Conservation (phyloP, 1,139 yeast genomes). For the Pichia sp. region DNA sequence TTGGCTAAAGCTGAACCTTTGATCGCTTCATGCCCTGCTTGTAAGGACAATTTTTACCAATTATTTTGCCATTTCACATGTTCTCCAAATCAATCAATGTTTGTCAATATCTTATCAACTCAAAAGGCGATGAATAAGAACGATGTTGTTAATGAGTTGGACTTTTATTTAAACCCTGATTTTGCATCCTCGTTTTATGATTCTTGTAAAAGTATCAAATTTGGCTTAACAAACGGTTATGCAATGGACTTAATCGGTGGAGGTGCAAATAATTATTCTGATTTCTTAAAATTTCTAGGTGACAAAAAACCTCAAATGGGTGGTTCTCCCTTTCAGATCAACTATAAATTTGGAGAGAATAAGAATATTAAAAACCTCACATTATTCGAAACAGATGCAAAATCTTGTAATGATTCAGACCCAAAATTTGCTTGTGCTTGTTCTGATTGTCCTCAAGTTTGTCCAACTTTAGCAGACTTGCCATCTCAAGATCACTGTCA, state of each 20-base stretch:
- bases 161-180: constrained; percentile 47
- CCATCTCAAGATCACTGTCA: constrained; percentile 38
- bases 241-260: constrained; percentile 98
- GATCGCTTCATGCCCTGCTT: constrained; percentile 92
- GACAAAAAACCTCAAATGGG: constrained; percentile 91
- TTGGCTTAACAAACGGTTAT: constrained; percentile 89
- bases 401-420: constrained; percentile 56
- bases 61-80: constrained; percentile 88
- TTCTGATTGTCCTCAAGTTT: constrained; percentile 75
- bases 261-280: constrained; percentile 69
- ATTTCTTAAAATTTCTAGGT: constrained; percentile 81
- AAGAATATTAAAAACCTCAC: constrained; percentile 18
- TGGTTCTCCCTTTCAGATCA: constrained; percentile 93
- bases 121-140: constrained; percentile 46
- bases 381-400: constrained; percentile 33
- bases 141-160: constrained; percentile 64
- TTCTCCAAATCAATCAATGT: constrained; percentile 73
- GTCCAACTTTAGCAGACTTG: constrained; percentile 58
- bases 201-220: constrained; percentile 84
- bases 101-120: constrained; percentile 59
- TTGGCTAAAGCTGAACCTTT: constrained; percentile 70
- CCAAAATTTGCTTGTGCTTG: constrained; percentile 71
- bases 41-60: constrained; percentile 76
- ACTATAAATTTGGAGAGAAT: constrained; percentile 44
- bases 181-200: constrained; percentile 66